Evolutionary conservation across 768 basidiomycete genomes (phyloP).

Genomic region (Ephemerocybe angulata): DNA sequence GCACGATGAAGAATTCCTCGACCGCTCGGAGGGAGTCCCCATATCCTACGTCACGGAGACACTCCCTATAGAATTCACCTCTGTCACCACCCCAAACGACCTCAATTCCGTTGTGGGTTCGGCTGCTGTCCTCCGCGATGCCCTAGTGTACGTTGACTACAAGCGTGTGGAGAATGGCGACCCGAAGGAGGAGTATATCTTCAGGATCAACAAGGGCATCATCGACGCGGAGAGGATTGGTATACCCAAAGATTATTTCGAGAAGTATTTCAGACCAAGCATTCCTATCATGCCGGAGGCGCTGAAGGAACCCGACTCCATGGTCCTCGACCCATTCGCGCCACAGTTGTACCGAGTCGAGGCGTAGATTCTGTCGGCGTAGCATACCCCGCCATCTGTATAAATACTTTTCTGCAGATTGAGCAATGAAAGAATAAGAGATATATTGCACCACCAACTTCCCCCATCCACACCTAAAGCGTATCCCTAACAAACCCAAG

Average conservation of each 20-base stretch:
- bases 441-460: not conserved
- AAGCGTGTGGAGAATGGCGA: conserved; percentile 26
- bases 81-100: not conserved
- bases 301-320: not conserved
- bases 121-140: conserved; percentile 9
- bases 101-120: not conserved
- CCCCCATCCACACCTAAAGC: not conserved
- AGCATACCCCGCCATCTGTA: not conserved
- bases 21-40: conserved; percentile 40
- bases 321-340: not conserved
- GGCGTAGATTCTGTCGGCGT: not conserved
- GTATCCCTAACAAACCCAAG: conserved; percentile 71
- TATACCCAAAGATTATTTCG: conserved; percentile 39
- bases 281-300: conserved; percentile 25
- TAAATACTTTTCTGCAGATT: not conserved
- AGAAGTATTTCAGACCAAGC: conserved; percentile 40
- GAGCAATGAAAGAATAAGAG: not conserved
- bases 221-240: conserved; percentile 37
- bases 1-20: conserved; percentile 39
- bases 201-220: conserved; percentile 44
- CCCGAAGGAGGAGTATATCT: conserved; percentile 41
- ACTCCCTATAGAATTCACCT: conserved; percentile 24
- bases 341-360: not conserved
- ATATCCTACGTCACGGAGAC: conserved; percentile 33
- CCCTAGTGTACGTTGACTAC: conserved; percentile 42